These are phyloP conservation scores for Brassica balearica DNA, from an alignment of 441 rosid species.

Conservation along the genomic window DNA sequence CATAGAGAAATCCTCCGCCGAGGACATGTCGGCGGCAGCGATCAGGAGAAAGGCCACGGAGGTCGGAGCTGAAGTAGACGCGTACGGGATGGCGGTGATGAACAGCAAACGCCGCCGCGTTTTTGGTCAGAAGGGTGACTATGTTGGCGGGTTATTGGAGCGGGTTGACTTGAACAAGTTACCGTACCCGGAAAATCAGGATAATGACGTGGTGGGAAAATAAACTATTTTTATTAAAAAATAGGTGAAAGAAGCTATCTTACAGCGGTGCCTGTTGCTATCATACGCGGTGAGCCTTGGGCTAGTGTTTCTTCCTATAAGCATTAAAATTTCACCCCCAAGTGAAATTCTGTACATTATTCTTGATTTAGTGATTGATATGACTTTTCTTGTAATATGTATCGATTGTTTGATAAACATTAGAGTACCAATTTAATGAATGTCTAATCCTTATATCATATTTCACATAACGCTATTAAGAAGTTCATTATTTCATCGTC, in stretches of 20 bases:
- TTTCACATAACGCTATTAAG: not conserved
- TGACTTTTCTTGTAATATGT: not conserved
- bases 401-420: conserved; percentile 3
- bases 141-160: conserved; percentile 39
- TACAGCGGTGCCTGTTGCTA: conserved; percentile 3
- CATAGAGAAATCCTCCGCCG: not conserved
- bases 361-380: not conserved
- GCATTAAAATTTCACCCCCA: not conserved
- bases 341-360: not conserved
- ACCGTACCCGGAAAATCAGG: conserved; percentile 80
- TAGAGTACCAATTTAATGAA: not conserved
- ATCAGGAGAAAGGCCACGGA: conserved; percentile 77
- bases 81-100: conserved; percentile 36
- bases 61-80: conserved; percentile 83
- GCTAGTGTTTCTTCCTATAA: not conserved
- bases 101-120: conserved; percentile 49
- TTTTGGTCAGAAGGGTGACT: conserved; percentile 31
- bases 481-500: not conserved
- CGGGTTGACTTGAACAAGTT: conserved; percentile 71
- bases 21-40: conserved; percentile 72
- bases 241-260: not conserved
- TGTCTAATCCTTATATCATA: not conserved
- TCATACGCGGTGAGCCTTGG: not conserved
- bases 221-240: not conserved
- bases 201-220: conserved; percentile 27